phyloP scores from a whole-genome alignment of 1,139 yeast species.

The Candida albicans region DNA sequence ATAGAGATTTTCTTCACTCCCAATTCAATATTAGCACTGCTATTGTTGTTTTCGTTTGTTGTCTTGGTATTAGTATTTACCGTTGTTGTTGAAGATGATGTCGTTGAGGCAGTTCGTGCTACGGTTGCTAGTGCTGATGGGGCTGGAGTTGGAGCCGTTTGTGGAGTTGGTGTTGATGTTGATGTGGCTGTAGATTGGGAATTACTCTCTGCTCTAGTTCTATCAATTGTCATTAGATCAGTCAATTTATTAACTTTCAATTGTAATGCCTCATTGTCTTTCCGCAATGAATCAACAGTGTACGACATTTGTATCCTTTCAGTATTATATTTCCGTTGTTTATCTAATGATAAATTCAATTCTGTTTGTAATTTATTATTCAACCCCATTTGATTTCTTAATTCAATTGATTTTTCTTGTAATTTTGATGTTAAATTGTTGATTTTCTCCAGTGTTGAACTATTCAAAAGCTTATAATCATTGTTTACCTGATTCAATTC shows the following conservation, averaged over 20 bases:
- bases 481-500: neutral
- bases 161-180: too few species aligned
- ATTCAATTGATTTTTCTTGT: constrained; percentile 28
- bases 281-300: constrained; percentile 40
- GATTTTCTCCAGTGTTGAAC: constrained; percentile 27
- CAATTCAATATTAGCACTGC: constrained; percentile 16
- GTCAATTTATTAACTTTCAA: constrained; percentile 9
- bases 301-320: constrained; percentile 50
- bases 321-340: constrained; percentile 48
- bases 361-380: constrained; percentile 32
- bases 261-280: constrained; percentile 31
- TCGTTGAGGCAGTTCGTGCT: too few species aligned
- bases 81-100: too few species aligned
- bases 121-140: too few species aligned
- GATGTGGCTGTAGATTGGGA: too few species aligned
- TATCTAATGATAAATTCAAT: constrained; percentile 45
- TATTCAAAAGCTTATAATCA: constrained; percentile 22
- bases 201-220: constrained; percentile 15
- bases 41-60: too few species aligned
- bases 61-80: too few species aligned
- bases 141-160: too few species aligned
- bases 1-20: constrained; percentile 19
- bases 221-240: constrained; percentile 16
- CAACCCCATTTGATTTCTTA: constrained; percentile 7
- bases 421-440: constrained; percentile 30